Conservation (phyloP, 1,284 basidiomycete genomes). For the Melanopsichium pennsylvanicum region DNA sequence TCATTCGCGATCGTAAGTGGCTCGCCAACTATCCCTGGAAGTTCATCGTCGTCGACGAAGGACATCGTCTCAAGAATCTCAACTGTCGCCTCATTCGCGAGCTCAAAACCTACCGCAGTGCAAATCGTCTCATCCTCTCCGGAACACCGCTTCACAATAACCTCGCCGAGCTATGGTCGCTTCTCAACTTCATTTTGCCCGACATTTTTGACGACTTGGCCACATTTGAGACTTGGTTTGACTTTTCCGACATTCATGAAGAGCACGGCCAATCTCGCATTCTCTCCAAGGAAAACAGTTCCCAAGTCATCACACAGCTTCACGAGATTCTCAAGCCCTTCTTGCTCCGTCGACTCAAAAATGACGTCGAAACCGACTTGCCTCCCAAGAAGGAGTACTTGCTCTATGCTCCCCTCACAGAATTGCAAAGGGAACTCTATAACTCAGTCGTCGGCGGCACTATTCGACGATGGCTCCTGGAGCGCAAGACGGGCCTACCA, state of each 20-base stretch:
- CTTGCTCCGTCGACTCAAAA: conserved; percentile 59
- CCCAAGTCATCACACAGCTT: conserved; percentile 66
- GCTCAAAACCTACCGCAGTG: conserved; percentile 84
- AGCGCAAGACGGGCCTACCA: conserved; percentile 53
- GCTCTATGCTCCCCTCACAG: conserved; percentile 85
- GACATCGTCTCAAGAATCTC: conserved; percentile 91
- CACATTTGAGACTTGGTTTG: conserved; percentile 83
- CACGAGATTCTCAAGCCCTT: conserved; percentile 64
- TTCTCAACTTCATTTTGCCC: conserved; percentile 79
- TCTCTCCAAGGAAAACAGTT: conserved; percentile 71
- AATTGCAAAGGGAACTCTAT: conserved; percentile 82
- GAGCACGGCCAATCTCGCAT: conserved; percentile 34
- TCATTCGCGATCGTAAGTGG: conserved; percentile 70
- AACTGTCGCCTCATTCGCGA: conserved; percentile 88
- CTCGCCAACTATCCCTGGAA: conserved; percentile 68
- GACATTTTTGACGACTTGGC: conserved; percentile 86
- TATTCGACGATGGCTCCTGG: conserved; percentile 56
- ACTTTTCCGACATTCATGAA: conserved; percentile 48
- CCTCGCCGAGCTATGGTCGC: conserved; percentile 88
- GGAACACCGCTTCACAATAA: conserved; percentile 97
- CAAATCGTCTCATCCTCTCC: conserved; percentile 88
- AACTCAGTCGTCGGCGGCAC: conserved; percentile 69
- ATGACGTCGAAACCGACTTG: conserved; percentile 57
- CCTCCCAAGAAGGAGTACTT: conserved; percentile 71
- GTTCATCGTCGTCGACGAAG: conserved; percentile 94